Conservation (phyloP, 1,139 yeast genomes). For the Yarrowia galli region DNA sequence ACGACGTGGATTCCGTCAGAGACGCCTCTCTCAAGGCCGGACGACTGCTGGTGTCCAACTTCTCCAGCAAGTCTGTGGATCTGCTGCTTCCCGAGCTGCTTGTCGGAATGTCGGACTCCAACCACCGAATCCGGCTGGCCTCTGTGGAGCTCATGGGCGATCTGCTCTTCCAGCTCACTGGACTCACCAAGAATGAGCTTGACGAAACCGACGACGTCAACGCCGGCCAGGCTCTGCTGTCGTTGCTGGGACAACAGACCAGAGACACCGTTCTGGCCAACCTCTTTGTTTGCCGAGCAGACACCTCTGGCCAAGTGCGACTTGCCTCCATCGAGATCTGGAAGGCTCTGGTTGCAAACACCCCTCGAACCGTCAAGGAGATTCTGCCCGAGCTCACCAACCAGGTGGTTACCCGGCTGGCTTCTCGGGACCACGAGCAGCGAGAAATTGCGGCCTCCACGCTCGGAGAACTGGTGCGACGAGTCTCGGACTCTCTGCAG, state of each 20-base stretch:
- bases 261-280: conserved; percentile 86
- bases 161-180: conserved; percentile 90
- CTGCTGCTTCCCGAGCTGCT: conserved; percentile 92
- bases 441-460: conserved; percentile 93
- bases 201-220: conserved; percentile 62
- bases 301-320: conserved; percentile 85
- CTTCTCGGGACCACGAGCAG: conserved; percentile 78
- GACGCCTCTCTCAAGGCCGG: conserved; percentile 94
- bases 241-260: conserved; percentile 83
- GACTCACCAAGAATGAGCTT: conserved; percentile 66
- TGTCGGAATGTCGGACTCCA: conserved; percentile 81
- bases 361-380: conserved; percentile 95
- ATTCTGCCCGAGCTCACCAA: conserved; percentile 84
- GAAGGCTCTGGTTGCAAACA: conserved; percentile 95
- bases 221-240: conserved; percentile 71
- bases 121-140: conserved; percentile 87
- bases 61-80: conserved; percentile 93
- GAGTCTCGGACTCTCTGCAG: conserved; percentile 86
- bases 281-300: conserved; percentile 91
- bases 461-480: conserved; percentile 91
- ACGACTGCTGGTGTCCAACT: conserved; percentile 86
- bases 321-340: conserved; percentile 94
- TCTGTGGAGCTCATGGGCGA: conserved; percentile 98
- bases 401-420: conserved; percentile 80
- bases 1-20: conserved; percentile 81